These are phyloP conservation scores for Naganishia liquefaciens DNA, from an alignment of 1,284 basidiomycete genomes.

Conservation along the genomic window DNA sequence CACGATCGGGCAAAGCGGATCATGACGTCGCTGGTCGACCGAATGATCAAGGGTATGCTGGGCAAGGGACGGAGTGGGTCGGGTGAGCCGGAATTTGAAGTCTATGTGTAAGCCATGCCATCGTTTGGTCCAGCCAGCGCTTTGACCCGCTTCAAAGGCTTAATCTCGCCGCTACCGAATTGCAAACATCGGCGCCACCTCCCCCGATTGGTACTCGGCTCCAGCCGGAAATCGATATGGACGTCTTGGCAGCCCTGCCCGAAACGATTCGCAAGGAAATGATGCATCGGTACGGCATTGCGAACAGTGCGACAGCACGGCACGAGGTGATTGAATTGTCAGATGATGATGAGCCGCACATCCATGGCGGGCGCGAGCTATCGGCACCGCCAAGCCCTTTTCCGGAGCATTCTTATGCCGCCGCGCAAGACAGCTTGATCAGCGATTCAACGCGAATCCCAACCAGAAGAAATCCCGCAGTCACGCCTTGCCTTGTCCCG, in stretches of 20 bases:
- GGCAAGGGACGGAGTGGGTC: slow-evolving; percentile 3
- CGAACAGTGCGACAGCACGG: not conserved
- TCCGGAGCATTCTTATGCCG: not conserved
- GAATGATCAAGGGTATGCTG: slow-evolving; percentile 12
- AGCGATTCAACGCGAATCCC: not conserved
- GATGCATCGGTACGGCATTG: slow-evolving; percentile 1
- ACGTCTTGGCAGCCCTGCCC: not conserved
- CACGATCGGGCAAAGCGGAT: slow-evolving; percentile 20
- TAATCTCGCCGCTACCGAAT: slow-evolving; percentile 28
- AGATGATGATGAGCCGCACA: not conserved
- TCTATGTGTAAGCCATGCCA: slow-evolving; percentile 29
- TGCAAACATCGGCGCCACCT: slow-evolving; percentile 20
- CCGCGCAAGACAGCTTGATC: not conserved
- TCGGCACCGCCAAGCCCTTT: not conserved
- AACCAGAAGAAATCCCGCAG: too few relatives aligned
- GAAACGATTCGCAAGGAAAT: not conserved
- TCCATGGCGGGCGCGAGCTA: not conserved
- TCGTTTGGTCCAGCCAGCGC: not conserved
- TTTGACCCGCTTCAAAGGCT: slow-evolving; percentile 21
- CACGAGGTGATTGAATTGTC: not conserved
- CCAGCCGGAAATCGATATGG: slow-evolving; percentile 4
- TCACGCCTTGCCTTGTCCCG: too few relatives aligned
- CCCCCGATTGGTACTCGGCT: not conserved
- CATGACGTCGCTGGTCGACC: slow-evolving; percentile 17
- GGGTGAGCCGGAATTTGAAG: slow-evolving; percentile 15